Conservation (phyloP, 2,329 filamentous ascomycete genomes). For the Clathrospora elynae region DNA sequence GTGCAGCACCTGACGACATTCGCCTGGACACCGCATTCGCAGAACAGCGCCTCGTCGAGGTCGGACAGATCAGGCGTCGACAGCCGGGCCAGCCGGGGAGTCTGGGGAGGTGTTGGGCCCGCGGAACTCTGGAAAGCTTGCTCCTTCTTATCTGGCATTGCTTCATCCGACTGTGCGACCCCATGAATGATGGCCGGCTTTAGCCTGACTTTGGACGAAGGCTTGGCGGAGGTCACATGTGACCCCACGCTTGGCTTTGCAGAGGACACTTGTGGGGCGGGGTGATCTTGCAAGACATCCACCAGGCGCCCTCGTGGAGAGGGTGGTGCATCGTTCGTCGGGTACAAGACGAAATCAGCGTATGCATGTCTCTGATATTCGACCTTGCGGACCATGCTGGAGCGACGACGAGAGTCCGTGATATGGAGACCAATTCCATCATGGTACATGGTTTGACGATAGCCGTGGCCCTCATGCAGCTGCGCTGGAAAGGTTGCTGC, state of each 20-base stretch:
- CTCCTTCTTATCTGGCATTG: not conserved
- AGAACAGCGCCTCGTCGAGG: slow-evolving; percentile 38
- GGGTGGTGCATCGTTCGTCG: not conserved
- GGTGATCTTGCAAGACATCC: not conserved
- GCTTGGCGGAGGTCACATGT: slow-evolving; percentile 21
- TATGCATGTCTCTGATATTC: slow-evolving; percentile 4
- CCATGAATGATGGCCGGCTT: slow-evolving; percentile 27
- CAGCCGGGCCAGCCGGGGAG: slow-evolving; percentile 39
- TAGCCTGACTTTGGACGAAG: slow-evolving; percentile 10
- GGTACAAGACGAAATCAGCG: slow-evolving; percentile 10
- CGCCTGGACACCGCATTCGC: slow-evolving; percentile 34
- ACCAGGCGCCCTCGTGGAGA: not conserved
- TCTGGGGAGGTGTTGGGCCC: slow-evolving; percentile 33
- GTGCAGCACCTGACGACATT: slow-evolving; percentile 25
- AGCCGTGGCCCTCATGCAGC: slow-evolving; percentile 5
- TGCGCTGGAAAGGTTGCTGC: not conserved
- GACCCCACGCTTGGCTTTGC: not conserved
- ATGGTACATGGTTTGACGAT: slow-evolving; percentile 35
- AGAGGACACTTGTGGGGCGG: not conserved
- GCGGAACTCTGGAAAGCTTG: not conserved
- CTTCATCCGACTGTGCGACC: not conserved
- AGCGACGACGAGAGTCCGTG: slow-evolving; percentile 33
- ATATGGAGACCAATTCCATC: slow-evolving; percentile 31
- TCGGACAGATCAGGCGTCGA: slow-evolving; percentile 43
- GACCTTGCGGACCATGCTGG: slow-evolving; percentile 9